Conservation (phyloP, 768 basidiomycete species). For the Mycena olivaceomarginata region DNA sequence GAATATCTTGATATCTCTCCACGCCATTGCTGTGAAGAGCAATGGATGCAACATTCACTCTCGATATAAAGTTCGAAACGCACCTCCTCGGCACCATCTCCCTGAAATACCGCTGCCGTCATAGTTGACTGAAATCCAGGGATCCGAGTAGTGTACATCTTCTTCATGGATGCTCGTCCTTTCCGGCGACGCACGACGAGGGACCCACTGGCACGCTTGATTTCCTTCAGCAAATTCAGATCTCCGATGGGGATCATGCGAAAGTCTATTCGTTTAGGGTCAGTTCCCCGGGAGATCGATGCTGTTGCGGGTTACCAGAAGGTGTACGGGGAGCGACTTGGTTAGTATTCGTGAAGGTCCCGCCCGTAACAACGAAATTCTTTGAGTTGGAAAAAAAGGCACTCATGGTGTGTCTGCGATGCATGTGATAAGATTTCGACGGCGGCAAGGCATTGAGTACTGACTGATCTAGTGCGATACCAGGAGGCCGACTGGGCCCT, state of each 20-base stretch:
- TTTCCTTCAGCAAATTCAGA: background rate
- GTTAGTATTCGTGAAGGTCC: too few relatives aligned
- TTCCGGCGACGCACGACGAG: background rate
- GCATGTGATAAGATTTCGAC: too few relatives aligned
- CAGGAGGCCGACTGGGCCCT: too few relatives aligned
- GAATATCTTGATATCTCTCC: constrained; percentile 14
- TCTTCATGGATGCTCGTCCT: background rate
- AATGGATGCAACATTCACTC: too few relatives aligned
- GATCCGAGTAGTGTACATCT: background rate
- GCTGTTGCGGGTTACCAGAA: too few relatives aligned
- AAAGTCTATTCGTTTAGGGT: background rate
- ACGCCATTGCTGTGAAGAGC: constrained; percentile 6
- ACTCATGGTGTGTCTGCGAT: too few relatives aligned
- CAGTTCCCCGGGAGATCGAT: too few relatives aligned
- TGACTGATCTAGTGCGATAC: too few relatives aligned
- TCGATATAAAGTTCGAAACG: background rate
- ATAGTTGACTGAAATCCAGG: background rate
- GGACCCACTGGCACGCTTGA: background rate
- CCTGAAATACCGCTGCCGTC: constrained; percentile 17
- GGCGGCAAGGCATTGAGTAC: too few relatives aligned
- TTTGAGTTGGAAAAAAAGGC: too few relatives aligned
- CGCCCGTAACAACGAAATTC: too few relatives aligned
- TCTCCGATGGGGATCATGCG: background rate
- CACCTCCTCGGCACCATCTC: constrained; percentile 11
- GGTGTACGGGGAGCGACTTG: too few relatives aligned